Evolutionary conservation across 2,329 filamentous ascomycete genomes (phyloP).

Genomic region (Diaporthe velutina): DNA sequence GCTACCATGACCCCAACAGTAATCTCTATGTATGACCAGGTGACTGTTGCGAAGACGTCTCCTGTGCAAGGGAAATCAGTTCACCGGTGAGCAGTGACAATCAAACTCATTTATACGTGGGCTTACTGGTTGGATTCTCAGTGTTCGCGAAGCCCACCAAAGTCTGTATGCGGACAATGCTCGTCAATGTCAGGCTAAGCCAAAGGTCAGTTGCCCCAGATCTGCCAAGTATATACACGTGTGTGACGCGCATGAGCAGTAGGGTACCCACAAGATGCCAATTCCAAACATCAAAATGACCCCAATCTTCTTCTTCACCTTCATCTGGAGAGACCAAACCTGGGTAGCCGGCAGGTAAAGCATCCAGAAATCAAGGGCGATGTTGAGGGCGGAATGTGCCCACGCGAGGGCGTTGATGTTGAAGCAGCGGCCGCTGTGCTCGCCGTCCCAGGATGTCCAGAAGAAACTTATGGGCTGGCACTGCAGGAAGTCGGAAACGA

Average conservation of each 20-base stretch:
- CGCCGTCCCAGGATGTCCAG: constrained; percentile 40
- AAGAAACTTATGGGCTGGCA: constrained; percentile 39
- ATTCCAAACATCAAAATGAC: constrained; percentile 25
- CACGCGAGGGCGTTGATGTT: constrained; percentile 22
- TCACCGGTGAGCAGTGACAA: neutral
- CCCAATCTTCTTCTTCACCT: constrained; percentile 11
- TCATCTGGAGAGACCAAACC: constrained; percentile 9
- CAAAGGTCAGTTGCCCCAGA: neutral
- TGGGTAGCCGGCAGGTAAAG: constrained; percentile 24
- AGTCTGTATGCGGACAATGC: constrained; percentile 47
- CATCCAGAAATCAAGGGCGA: constrained; percentile 30
- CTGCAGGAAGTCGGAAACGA: constrained; percentile 34
- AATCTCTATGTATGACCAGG: constrained; percentile 16
- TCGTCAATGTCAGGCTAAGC: constrained; percentile 48
- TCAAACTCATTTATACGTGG: accelerated
- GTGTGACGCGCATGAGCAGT: too few species aligned
- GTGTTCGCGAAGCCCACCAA: constrained; percentile 47
- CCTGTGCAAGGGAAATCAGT: neutral
- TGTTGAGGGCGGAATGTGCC: constrained; percentile 6
- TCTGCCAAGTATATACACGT: neutral
- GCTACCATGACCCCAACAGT: constrained; percentile 24
- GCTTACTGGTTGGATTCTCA: constrained; percentile 44
- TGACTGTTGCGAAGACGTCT: neutral
- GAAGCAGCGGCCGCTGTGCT: constrained; percentile 31
- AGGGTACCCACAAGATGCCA: constrained; percentile 22